These are phyloP conservation scores for Vitellaria paradoxa DNA, from an alignment of 179 eudicot genomes.

Conservation along the genomic window DNA sequence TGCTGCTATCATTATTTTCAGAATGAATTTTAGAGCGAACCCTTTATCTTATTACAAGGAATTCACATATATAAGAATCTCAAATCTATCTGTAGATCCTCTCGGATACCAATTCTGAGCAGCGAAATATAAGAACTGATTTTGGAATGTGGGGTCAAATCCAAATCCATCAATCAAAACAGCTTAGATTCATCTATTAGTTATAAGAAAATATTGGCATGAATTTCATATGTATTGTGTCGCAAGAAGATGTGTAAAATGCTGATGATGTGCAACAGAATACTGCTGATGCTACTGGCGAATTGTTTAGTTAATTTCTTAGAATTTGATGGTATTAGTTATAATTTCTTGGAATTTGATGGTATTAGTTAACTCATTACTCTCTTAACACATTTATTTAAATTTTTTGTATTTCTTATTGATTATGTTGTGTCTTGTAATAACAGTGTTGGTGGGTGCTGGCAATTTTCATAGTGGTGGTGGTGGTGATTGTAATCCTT, in stretches of 20 bases:
- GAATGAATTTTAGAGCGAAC: neutral
- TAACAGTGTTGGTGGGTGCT: slow-evolving; percentile 67
- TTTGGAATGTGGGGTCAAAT: neutral
- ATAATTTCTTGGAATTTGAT: neutral
- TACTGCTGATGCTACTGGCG: too few species aligned
- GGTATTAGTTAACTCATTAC: neutral
- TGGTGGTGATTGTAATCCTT: slow-evolving; percentile 38
- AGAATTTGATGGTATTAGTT: neutral
- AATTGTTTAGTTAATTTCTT: neutral
- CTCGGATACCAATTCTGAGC: neutral
- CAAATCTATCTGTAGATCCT: neutral
- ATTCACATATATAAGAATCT: neutral
- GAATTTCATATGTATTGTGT: neutral
- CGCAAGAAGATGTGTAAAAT: neutral
- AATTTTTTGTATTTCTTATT: neutral
- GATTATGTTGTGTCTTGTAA: slow-evolving; percentile 9
- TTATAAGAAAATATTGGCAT: neutral
- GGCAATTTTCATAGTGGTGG: slow-evolving; percentile 36
- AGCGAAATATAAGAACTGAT: neutral
- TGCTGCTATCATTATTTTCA: neutral
- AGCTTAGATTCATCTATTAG: neutral
- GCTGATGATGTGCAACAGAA: neutral
- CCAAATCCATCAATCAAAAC: slow-evolving; percentile 1
- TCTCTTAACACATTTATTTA: neutral
- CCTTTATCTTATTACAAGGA: neutral